Base-by-base conservation (phyloP, 192 early-diverging fungal species). In the Physocladia obscura region DNA sequence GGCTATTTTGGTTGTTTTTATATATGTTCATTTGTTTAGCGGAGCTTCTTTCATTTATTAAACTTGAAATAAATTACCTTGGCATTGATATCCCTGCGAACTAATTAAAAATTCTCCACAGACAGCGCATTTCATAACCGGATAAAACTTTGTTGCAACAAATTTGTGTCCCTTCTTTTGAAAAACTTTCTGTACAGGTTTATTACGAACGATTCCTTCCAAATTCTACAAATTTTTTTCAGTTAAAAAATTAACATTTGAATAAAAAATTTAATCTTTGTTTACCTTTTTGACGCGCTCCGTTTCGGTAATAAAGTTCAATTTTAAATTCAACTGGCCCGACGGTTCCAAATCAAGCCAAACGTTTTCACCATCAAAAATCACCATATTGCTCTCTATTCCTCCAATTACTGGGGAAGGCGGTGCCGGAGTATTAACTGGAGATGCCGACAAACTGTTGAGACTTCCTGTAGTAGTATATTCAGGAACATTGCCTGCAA, bases 71-170 rank as follows among this genome's bases (percentile, higher is more conserved):
- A 40, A 31, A 62, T 58, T 77, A 92, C 90, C 82, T 84, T 96
- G 92, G 80, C 97, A 98, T 73, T 97, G 93, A 77, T 90, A 92
- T 22, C 94, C 94, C 34, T 87, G 80, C 13, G 88, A 88, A 67
- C 91, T 93, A 22, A 94, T 90, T 47, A 99, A 85, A 73, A 98
- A 95, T 68, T 98, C 97, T 48, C 86, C 84, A 79, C 97, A 99
- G 5, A 94, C 76, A 4, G 96, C 95, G 78, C 97, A 99, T 77
- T 92, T 93, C 94, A 98, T 95, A 70, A 98, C 94, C 67, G 95
- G 93, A 80, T 97, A 97, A 40, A 94, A 96, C 56, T 90, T 89
- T 62, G 91, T 85, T 32, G 90, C 82, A 61, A 88, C 90, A 79
- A 99, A 98, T 74, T 96, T 90, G 74, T 99, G 97, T 3, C 97